phyloP scores from a whole-genome alignment of 495 filamentous ascomycete species.

The Endocarpon pusillum region DNA sequence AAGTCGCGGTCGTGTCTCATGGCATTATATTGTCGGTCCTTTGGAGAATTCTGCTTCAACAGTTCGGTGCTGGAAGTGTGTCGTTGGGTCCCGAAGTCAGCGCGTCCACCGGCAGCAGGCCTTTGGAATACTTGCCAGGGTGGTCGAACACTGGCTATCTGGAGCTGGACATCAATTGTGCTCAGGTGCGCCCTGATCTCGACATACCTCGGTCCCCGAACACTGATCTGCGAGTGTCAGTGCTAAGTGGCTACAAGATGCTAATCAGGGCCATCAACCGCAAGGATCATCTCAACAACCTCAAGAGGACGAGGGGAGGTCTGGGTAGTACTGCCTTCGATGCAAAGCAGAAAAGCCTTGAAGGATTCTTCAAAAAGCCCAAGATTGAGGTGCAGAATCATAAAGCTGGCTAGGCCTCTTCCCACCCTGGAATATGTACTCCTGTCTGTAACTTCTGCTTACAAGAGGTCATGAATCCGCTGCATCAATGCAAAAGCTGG shows the following conservation, averaged over 20 bases:
- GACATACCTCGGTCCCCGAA: constrained; percentile 1
- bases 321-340: constrained; percentile 63
- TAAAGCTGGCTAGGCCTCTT: too few relatives aligned
- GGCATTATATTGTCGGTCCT: constrained; percentile 59
- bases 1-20: constrained; percentile 57
- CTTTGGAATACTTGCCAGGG: constrained; percentile 19
- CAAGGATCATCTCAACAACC: constrained; percentile 46
- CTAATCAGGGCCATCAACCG: constrained; percentile 24
- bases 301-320: constrained; percentile 54
- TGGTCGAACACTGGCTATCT: constrained; percentile 54
- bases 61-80: constrained; percentile 28
- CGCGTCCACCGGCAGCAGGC: constrained; percentile 4
- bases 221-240: background rate
- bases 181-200: too few relatives aligned
- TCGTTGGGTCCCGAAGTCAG: constrained; percentile 11
- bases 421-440: too few relatives aligned
- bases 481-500: too few relatives aligned
- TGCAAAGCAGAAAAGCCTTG: constrained; percentile 49
- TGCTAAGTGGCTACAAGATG: constrained; percentile 11
- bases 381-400: too few relatives aligned
- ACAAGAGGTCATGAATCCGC: too few relatives aligned
- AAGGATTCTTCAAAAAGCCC: constrained; percentile 65
- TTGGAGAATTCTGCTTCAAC: constrained; percentile 40
- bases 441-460: too few relatives aligned
- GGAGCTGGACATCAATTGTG: constrained; percentile 29